A percentile compares a stretch with the other conserved stretches of the same genome.
Conservation (phyloP, 192 early-diverging fungal species). For the Kickxella alabastrina region DNA sequence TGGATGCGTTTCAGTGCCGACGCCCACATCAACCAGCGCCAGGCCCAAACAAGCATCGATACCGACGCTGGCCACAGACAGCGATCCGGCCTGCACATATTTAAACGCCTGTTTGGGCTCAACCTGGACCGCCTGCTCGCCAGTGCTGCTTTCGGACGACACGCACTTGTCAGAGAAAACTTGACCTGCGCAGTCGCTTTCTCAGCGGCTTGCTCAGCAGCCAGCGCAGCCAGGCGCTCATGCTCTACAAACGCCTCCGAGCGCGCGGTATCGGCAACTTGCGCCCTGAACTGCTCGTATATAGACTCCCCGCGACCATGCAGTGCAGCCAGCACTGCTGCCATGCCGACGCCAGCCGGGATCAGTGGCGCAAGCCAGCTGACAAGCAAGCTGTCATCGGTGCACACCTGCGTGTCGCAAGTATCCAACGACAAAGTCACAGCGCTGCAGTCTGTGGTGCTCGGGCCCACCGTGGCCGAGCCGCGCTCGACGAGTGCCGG, state of each 20-base stretch:
- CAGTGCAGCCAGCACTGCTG: conserved; percentile 31
- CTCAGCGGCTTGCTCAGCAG: conserved; percentile 19
- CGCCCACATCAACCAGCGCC: conserved; percentile 5
- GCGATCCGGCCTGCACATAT: conserved; percentile 12
- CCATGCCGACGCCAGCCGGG: conserved; percentile 19
- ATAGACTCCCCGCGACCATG: conserved; percentile 31
- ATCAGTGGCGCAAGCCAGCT: conserved; percentile 43
- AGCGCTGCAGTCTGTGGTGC: neutral
- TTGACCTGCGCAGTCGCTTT: conserved; percentile 13
- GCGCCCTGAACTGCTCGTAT: conserved; percentile 25
- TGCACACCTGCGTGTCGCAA: conserved; percentile 13
- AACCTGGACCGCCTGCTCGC: conserved; percentile 31
- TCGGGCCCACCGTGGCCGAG: conserved; percentile 7
- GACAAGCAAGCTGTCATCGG: conserved; percentile 21
- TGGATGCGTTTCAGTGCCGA: conserved; percentile 11
- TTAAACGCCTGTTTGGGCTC: conserved; percentile 17
- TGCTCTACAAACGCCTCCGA: conserved; percentile 27
- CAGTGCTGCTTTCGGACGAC: conserved; percentile 8
- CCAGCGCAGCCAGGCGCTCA: conserved; percentile 17
- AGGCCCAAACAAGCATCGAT: conserved; percentile 21
- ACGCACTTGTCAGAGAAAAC: conserved; percentile 26
- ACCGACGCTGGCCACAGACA: conserved; percentile 11
- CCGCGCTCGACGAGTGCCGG: conserved; percentile 23
- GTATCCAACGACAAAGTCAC: conserved; percentile 5
- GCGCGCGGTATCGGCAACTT: conserved; percentile 21